Base-by-base conservation (phyloP, 345 rosid species). In the Punica granatum region DNA sequence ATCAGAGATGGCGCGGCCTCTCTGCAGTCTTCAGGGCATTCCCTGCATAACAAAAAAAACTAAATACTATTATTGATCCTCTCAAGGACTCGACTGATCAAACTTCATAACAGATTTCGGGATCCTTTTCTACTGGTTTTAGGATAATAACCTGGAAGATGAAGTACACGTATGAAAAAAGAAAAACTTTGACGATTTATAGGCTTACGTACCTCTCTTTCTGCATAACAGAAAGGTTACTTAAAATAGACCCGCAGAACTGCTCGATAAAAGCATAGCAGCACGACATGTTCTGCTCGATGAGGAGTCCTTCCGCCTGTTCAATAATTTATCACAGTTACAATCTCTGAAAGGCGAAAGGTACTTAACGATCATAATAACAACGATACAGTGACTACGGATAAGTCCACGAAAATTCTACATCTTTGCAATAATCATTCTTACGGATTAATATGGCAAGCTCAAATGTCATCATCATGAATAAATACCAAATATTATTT, bases 261-360 rank as follows among this genome's bases (percentile, higher is more conserved):
- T 81, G 85, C 61, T 88, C 92, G n/a, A 88, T 63, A 35, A 73
- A 65, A 43, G 78, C 73, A 66, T 88, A 92, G 76, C 87, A 83
- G 28, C 73, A 67, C 63, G 87, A 63, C 68, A 82, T 77, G 60
- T 81, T 87, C 70, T 71, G 85, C 84, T 95, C 99, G 33, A 70
- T 74, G 49, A 88, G 75, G 46, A 95, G 83, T 54, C 88, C 94
- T 73, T 88, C 90, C 42, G 82, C 94, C 99, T 95, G 88, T 68
- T 62, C 18, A 61, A 71, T 6, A 44, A 69, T 58, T 35, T 4
- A 36, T 30, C 10, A 23, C 21, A 6, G 25, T 44, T 44, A 37
- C 6, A 44, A 18, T 13, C 49, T 44, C 49, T 14, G 42, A 37
- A n/a, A n/a, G n/a, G n/a, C n/a, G n/a, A n/a, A n/a, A n/a, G n/a